Evolutionary conservation across 148 eudicot species (phyloP).

Genomic region (Selenicereus undatus): DNA sequence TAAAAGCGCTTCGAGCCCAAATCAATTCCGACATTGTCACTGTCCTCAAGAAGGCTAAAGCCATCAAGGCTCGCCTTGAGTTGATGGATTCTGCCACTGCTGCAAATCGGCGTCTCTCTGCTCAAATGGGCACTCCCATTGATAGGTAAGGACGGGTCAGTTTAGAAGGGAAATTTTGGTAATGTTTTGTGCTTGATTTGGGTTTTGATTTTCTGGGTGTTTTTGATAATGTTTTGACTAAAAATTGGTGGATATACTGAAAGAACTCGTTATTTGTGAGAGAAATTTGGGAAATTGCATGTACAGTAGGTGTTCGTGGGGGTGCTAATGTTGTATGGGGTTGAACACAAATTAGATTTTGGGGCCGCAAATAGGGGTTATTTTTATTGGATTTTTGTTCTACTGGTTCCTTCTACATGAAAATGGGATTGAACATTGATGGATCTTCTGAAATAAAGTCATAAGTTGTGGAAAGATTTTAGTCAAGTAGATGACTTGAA

Average conservation of each 20-base stretch:
- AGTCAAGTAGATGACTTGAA: too few species aligned
- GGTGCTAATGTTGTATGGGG: too few species aligned
- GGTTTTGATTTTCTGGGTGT: not conserved
- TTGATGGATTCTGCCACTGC: slow-evolving; percentile 72
- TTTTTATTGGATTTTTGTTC: too few species aligned
- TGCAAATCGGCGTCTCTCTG: slow-evolving; percentile 54
- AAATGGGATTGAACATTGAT: too few species aligned
- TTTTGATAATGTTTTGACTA: not conserved
- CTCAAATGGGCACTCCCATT: slow-evolving; percentile 58
- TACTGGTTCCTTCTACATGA: too few species aligned
- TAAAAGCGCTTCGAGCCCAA: slow-evolving; percentile 46
- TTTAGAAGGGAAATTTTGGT: not conserved
- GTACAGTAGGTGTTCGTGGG: too few species aligned
- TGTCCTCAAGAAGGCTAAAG: slow-evolving; percentile 60
- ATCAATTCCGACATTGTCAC: slow-evolving; percentile 62
- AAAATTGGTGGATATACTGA: not conserved
- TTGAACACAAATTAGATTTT: too few species aligned
- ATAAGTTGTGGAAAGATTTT: too few species aligned
- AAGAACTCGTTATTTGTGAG: too few species aligned
- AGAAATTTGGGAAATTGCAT: too few species aligned
- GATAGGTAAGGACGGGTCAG: slow-evolving; percentile 29
- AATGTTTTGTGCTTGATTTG: not conserved
- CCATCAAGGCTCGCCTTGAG: slow-evolving; percentile 58
- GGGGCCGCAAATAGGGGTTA: too few species aligned
- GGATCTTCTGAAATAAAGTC: too few species aligned